These are phyloP conservation scores for Paraglomus occultum DNA, from an alignment of 192 early-diverging fungal genomes.

Conservation along the genomic window DNA sequence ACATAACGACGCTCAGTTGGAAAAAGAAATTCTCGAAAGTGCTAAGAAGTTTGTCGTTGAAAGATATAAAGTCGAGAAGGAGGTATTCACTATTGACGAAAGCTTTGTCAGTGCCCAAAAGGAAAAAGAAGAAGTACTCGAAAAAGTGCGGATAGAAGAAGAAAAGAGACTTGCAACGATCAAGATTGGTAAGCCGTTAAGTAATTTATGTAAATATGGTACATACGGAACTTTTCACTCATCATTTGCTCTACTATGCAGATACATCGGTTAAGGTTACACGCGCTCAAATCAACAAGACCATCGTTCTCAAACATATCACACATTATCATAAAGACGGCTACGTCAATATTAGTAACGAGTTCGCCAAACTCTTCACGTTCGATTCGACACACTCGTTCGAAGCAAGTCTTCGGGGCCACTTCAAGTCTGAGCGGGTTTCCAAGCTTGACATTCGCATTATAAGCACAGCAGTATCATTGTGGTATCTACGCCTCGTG, in stretches of 20 bases:
- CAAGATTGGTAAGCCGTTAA: background rate
- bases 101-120: background rate
- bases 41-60: slow-evolving; percentile 15
- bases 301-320: background rate
- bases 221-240: background rate
- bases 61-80: slow-evolving; percentile 21
- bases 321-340: background rate
- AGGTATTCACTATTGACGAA: background rate
- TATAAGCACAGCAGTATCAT: background rate
- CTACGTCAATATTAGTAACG: background rate
- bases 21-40: slow-evolving; percentile 4
- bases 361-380: background rate
- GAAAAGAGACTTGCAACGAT: background rate
- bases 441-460: background rate
- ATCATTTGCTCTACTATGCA: background rate
- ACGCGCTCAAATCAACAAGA: background rate
- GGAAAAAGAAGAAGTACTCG: background rate
- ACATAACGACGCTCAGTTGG: slow-evolving; percentile 5
- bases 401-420: background rate
- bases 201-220: background rate
- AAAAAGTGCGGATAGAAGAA: background rate
- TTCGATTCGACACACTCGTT: background rate
- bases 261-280: background rate
- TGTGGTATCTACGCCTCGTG: background rate
- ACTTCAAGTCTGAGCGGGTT: background rate